Evolutionary conservation across 23 red algal species (phyloP), one percentile per base, ranked within the genome.

Genomic region (Chondrus crispus): DNA sequence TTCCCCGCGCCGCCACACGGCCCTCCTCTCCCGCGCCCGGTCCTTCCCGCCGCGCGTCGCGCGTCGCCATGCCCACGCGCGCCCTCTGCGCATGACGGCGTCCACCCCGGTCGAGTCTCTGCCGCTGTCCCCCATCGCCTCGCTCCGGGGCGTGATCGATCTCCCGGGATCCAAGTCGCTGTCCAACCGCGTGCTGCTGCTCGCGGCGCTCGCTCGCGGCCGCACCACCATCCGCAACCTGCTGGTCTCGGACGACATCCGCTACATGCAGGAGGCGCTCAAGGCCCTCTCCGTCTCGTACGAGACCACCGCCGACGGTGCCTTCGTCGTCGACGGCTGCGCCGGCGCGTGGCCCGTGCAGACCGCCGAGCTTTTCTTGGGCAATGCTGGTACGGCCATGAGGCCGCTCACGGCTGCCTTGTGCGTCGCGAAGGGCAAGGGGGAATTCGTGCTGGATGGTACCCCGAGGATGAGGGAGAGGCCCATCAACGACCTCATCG

Each of bases 301-400:
- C 53, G 80, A 85, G 32, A 87, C 54, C 32, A 52, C 68, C 41
- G 24, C 36, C 24, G 52, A 81, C 40, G 85, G 58, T 20, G 60
- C 40, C 29, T 47, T 53, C 20, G 93, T 96, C 35, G 91, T 99
- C 26, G 62, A 79, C 26, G 96, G 91, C 26, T 89, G 82, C 46
- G 84, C 50, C 51, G 96, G 96, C 16, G 70, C 77, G 24, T 85
- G 71, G 58, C 91, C 91, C n/a, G 69, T 58, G 47, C 36, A 76
- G 14, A 53, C 11, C 13, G 90, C 92, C 16, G 91, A 88, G 20
- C 66, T 99, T 18, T 94, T 91, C 55, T 79, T 99, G 2, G 97
- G 97, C 20, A 99, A 99, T 80, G 97, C 97, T 7, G 97, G 97
- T 41, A 99, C 97, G 48, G 97, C 97, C 1, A 99, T 99, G 97